These are phyloP conservation scores for Datura wrightii DNA, from an alignment of 257 asterid genomes.

Conservation along the genomic window DNA sequence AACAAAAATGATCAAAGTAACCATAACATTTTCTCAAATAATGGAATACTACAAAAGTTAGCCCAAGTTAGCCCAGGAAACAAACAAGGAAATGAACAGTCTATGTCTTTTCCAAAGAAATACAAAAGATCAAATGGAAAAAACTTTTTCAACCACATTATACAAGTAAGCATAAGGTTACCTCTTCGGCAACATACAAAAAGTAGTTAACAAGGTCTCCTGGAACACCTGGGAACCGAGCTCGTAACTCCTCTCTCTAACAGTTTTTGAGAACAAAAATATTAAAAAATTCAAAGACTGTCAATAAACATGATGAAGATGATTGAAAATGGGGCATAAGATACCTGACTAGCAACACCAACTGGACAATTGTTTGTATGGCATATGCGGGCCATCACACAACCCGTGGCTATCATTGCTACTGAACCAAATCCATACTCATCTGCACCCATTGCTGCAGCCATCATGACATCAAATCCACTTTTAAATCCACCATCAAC, in stretches of 20 bases:
- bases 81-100: constrained; percentile 7
- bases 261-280: constrained; percentile 27
- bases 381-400: constrained; percentile 99
- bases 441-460: constrained; percentile 98
- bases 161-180: constrained; percentile 31
- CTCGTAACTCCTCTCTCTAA: constrained; percentile 97
- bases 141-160: neutral
- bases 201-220: constrained; percentile 96
- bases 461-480: constrained; percentile 94
- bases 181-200: constrained; percentile 97
- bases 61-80: neutral
- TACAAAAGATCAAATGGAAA: neutral
- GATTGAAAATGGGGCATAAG: neutral
- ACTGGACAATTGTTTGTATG: constrained; percentile 99
- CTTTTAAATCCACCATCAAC: constrained; percentile 99
- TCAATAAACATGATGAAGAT: neutral
- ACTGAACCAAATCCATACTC: constrained; percentile 98
- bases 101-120: neutral
- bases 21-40: neutral
- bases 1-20: constrained; percentile 1
- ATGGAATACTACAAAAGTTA: neutral
- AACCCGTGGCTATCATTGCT: constrained; percentile 99
- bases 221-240: constrained; percentile 99
- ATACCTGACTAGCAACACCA: constrained; percentile 99
- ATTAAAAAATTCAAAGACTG: neutral